phyloP scores from a whole-genome alignment of 2,329 filamentous ascomycete genomes.

The Dactylonectria estremocensis region DNA sequence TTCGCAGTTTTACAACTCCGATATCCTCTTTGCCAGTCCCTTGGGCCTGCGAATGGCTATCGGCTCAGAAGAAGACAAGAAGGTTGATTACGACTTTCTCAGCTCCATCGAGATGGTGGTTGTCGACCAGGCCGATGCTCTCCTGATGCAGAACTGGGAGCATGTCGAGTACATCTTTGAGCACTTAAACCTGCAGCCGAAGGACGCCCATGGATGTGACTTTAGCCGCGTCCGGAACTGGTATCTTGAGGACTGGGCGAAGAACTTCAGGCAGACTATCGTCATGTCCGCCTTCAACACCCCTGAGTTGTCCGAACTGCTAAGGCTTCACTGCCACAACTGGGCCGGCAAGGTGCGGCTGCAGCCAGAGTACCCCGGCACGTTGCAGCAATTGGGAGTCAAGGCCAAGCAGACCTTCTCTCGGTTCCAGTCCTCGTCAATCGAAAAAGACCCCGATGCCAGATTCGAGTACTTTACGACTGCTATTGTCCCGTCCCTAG shows the following conservation, averaged over 20 bases:
- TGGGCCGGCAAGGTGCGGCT: conserved; percentile 84
- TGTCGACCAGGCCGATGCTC: conserved; percentile 91
- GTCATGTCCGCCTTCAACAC: conserved; percentile 87
- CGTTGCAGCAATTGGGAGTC: conserved; percentile 80
- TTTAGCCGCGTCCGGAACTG: conserved; percentile 91
- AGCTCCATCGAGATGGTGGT: conserved; percentile 93
- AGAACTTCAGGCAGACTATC: conserved; percentile 87
- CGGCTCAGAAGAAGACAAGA: conserved; percentile 78
- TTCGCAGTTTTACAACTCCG: conserved; percentile 94
- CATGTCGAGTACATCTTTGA: conserved; percentile 94
- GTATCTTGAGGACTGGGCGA: conserved; percentile 92
- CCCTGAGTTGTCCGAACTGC: conserved; percentile 87
- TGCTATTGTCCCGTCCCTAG: conserved; percentile 82
- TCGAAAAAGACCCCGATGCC: conserved; percentile 85
- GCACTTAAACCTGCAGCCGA: conserved; percentile 91
- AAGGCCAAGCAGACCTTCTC: conserved; percentile 90
- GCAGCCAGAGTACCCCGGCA: conserved; percentile 77
- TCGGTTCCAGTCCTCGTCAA: conserved; percentile 81
- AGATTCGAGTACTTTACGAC: conserved; percentile 93
- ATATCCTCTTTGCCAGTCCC: conserved; percentile 93
- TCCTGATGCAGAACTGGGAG: conserved; percentile 99
- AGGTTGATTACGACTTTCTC: conserved; percentile 88
- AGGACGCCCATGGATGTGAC: conserved; percentile 91
- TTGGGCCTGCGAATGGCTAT: conserved; percentile 93
- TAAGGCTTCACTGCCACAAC: conserved; percentile 84